phyloP scores from a whole-genome alignment of 73 alveolate species.

The Tetrahymena borealis region DNA sequence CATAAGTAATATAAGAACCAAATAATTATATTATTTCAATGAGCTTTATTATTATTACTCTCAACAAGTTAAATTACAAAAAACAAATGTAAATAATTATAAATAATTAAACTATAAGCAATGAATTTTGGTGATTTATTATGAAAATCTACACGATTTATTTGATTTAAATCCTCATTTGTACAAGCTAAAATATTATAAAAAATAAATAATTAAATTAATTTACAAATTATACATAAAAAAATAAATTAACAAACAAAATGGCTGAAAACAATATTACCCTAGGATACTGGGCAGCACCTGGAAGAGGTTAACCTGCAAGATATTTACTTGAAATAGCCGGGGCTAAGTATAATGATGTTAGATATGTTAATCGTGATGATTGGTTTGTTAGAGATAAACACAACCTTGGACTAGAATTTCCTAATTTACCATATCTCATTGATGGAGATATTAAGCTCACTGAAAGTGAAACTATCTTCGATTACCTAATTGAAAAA shows the following conservation, averaged over 20 bases:
- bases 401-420: neutral
- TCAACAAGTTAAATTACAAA: no score
- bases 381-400: neutral
- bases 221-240: neutral
- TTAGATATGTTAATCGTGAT: neutral
- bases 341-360: neutral
- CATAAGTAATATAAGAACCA: no score
- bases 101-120: neutral
- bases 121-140: neutral
- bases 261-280: neutral
- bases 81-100: neutral
- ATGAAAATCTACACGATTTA: neutral
- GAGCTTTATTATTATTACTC: no score
- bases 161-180: neutral
- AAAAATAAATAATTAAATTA: neutral
- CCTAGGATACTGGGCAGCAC: neutral
- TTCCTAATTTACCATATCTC: neutral
- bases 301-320: neutral
- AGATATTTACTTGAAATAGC: neutral
- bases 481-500: neutral
- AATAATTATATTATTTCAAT: no score
- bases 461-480: slow-evolving; percentile 2
- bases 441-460: neutral
- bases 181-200: no score
- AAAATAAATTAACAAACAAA: neutral